Conservation (phyloP, 2,329 filamentous ascomycete species). For the Fusarium longipes region DNA sequence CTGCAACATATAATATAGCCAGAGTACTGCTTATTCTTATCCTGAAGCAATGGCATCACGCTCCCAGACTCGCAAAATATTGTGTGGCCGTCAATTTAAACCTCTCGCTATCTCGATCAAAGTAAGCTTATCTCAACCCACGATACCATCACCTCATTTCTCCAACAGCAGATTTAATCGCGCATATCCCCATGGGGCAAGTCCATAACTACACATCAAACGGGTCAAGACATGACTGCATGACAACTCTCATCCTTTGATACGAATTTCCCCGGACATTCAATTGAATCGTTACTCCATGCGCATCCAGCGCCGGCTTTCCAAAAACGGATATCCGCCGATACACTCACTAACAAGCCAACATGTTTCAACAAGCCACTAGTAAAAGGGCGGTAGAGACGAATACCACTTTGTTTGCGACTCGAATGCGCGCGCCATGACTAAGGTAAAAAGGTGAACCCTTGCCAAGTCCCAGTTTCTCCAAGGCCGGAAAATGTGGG, state of each 20-base stretch:
- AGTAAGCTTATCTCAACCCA: constrained; percentile 2
- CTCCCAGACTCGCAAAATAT: too few species aligned
- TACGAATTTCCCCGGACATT: neutral
- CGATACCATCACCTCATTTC: neutral
- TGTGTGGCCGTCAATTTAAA: neutral
- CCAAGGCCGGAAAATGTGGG: neutral
- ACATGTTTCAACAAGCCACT: neutral
- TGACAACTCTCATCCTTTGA: neutral
- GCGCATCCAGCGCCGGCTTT: neutral
- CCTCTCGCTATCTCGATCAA: neutral
- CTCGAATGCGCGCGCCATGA: neutral
- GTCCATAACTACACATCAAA: neutral
- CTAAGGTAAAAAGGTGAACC: neutral
- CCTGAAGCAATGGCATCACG: neutral
- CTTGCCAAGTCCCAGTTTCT: neutral
- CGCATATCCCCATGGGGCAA: constrained; percentile 2
- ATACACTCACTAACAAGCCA: neutral
- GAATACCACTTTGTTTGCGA: neutral
- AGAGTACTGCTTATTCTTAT: too few species aligned
- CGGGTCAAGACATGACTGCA: neutral
- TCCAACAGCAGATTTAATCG: neutral
- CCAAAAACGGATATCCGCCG: neutral
- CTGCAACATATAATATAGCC: neutral
- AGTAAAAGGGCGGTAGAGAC: neutral
- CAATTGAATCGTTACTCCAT: neutral